Conservation (phyloP, 208 protist genomes). For the Wallacemonas sp. region DNA sequence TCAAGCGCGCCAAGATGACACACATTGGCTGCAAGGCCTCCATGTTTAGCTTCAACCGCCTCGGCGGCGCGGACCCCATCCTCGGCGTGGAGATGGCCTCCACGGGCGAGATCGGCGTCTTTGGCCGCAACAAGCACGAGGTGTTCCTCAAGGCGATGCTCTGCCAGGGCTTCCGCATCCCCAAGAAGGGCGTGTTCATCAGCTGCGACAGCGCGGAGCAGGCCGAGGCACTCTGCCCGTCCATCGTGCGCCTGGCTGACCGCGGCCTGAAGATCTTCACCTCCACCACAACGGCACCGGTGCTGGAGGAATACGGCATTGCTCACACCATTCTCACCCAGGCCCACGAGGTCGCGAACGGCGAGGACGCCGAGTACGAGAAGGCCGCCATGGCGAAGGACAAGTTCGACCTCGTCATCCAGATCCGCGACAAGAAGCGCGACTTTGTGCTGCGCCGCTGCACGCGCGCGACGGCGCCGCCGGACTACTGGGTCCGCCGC, state of each 20-base stretch:
- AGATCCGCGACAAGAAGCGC: constrained; percentile 81
- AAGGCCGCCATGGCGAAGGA: constrained; percentile 55
- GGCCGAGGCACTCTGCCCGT: constrained; percentile 52
- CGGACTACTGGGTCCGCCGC: constrained; percentile 89
- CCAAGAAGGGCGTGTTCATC: constrained; percentile 85
- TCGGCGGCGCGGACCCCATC: constrained; percentile 97
- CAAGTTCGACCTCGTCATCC: constrained; percentile 89
- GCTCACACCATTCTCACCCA: constrained; percentile 56
- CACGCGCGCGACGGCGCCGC: constrained; percentile 58
- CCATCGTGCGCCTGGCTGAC: constrained; percentile 46
- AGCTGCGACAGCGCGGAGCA: constrained; percentile 61
- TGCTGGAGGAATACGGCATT: constrained; percentile 84
- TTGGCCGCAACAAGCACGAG: constrained; percentile 87
- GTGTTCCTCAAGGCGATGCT: constrained; percentile 93
- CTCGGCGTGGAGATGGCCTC: constrained; percentile 99
- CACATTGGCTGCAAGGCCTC: constrained; percentile 96
- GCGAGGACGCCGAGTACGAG: constrained; percentile 41
- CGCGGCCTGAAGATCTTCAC: constrained; percentile 59
- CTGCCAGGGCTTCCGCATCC: constrained; percentile 80
- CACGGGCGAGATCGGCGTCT: constrained; percentile 97
- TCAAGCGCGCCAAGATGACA: constrained; percentile 86
- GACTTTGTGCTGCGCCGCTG: constrained; percentile 84
- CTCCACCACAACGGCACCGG: constrained; percentile 71
- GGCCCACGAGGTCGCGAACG: constrained; percentile 29
- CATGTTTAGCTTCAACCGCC: constrained; percentile 98